phyloP scores from a whole-genome alignment of 2,329 filamentous ascomycete species.

The Xylaria sp. region DNA sequence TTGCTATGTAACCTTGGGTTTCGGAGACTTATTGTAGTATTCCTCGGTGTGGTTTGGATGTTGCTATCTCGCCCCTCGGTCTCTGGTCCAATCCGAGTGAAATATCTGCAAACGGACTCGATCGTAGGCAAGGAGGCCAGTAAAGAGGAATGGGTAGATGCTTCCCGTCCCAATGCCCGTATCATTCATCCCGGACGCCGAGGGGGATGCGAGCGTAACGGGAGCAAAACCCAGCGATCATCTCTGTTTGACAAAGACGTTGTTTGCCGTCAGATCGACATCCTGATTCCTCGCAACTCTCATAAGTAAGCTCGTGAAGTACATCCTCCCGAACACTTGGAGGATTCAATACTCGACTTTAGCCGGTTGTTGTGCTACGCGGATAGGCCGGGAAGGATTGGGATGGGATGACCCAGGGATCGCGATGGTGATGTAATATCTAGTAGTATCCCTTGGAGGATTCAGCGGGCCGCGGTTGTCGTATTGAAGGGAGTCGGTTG shows the following conservation, averaged over 20 bases:
- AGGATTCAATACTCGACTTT: neutral
- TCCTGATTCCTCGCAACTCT: neutral
- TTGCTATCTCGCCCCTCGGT: neutral
- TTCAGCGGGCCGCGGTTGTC: neutral
- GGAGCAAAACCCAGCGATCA: no score
- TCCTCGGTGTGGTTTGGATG: conserved; percentile 8
- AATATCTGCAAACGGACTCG: neutral
- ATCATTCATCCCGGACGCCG: no score
- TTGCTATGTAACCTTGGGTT: neutral
- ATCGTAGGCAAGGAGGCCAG: neutral
- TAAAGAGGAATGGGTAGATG: neutral
- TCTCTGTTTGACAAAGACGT: neutral
- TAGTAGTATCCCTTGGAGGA: neutral
- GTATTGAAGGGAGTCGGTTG: neutral
- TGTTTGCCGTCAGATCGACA: conserved; percentile 5
- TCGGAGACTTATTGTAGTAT: neutral
- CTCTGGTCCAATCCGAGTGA: neutral
- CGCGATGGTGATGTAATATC: neutral
- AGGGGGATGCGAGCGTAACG: no score
- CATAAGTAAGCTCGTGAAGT: neutral
- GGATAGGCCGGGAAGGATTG: neutral
- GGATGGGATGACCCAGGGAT: neutral
- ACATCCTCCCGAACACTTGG: neutral
- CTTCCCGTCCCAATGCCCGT: no score
- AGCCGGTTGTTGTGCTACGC: neutral